These are phyloP conservation scores for Trichopus zeylanicus DNA, from an alignment of 116 monocot species.

Conservation along the genomic window DNA sequence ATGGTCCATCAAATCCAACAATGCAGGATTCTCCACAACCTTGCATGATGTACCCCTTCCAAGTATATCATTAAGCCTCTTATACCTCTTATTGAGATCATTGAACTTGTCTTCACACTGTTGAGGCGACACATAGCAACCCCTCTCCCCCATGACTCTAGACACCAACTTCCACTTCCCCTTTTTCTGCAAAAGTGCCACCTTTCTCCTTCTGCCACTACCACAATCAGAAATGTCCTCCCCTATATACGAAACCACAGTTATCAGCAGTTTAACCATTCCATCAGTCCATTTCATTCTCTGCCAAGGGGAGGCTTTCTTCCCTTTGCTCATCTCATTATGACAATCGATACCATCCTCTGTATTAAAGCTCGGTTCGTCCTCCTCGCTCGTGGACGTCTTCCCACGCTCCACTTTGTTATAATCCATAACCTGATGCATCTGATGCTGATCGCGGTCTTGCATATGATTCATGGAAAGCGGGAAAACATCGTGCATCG, in stretches of 20 bases:
- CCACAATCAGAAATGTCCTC: slow-evolving; percentile 50
- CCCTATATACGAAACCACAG: slow-evolving; percentile 83
- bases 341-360: slow-evolving; percentile 43
- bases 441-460: slow-evolving; percentile 13
- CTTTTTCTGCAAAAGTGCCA: slow-evolving; percentile 67
- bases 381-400: slow-evolving; percentile 45
- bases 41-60: slow-evolving; percentile 86
- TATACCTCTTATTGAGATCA: slow-evolving; percentile 94
- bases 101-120: slow-evolving; percentile 98
- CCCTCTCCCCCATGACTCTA: slow-evolving; percentile 73
- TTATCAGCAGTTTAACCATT: slow-evolving; percentile 85
- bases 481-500: slow-evolving; percentile 38
- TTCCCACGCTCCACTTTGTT: no score
- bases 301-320: slow-evolving; percentile 48
- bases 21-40: slow-evolving; percentile 74
- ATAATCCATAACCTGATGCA: slow-evolving; percentile 8
- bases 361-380: slow-evolving; percentile 43
- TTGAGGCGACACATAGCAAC: slow-evolving; percentile 80
- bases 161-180: slow-evolving; percentile 90
- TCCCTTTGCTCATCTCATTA: slow-evolving; percentile 27
- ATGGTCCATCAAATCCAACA: slow-evolving; percentile 69
- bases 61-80: slow-evolving; percentile 76
- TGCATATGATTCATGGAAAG: slow-evolving; percentile 14
- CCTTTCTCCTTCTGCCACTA: slow-evolving; percentile 41
- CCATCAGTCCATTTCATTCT: slow-evolving; percentile 83